These are phyloP conservation scores for Cichorium intybus DNA, from an alignment of 140 eudicot genomes.

Conservation along the genomic window DNA sequence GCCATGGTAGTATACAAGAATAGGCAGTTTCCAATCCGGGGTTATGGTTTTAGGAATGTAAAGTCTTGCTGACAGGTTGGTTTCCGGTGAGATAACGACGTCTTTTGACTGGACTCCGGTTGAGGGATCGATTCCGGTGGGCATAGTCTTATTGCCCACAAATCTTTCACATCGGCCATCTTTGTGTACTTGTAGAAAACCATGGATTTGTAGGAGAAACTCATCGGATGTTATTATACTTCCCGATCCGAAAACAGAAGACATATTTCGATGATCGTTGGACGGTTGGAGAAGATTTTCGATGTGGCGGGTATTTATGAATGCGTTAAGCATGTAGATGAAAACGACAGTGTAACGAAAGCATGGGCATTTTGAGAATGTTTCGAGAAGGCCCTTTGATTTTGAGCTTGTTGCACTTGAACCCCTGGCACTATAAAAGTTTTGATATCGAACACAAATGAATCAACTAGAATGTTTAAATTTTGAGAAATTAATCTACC, in stretches of 20 bases:
- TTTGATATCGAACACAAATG: neutral
- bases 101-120: conserved; percentile 41
- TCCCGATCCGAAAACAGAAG: conserved; percentile 2
- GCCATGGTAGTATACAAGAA: conserved; percentile 12
- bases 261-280: conserved; percentile 1
- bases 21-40: conserved; percentile 1
- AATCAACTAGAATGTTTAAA: too few relatives aligned
- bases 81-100: conserved; percentile 27
- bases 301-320: neutral
- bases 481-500: too few relatives aligned
- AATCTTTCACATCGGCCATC: conserved; percentile 37
- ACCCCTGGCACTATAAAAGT: neutral
- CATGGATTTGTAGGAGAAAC: conserved; percentile 17
- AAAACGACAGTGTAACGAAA: neutral
- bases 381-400: neutral
- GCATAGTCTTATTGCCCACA: conserved; percentile 5
- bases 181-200: conserved; percentile 35
- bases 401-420: neutral
- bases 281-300: neutral
- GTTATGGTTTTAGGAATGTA: conserved; percentile 26
- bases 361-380: neutral
- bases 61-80: conserved; percentile 19
- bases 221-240: conserved; percentile 17
- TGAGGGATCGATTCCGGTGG: conserved; percentile 24
- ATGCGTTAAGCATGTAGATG: neutral